Evolutionary conservation across 2,329 filamentous ascomycete species (phyloP).

Genomic region (Acarospora socialis): DNA sequence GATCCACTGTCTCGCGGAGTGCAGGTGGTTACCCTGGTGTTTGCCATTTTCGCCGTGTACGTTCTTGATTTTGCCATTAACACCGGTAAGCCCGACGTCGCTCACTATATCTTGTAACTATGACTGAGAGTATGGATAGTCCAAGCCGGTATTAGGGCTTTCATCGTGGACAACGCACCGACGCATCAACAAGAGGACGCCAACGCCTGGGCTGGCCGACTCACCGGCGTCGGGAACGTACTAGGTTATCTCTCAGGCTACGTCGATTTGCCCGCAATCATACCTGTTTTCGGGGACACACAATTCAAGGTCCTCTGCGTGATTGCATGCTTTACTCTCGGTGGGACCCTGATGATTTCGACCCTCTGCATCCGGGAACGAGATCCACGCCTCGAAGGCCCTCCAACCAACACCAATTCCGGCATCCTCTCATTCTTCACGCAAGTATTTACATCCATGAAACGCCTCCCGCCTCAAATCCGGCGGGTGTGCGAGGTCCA

Average conservation of each 20-base stretch:
- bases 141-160: slow-evolving; percentile 80
- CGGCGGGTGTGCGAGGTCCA: slow-evolving; percentile 68
- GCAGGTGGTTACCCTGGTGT: slow-evolving; percentile 53
- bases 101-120: slow-evolving; percentile 11
- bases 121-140: slow-evolving; percentile 38
- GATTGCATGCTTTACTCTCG: slow-evolving; percentile 63
- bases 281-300: slow-evolving; percentile 70
- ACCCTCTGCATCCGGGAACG: slow-evolving; percentile 58
- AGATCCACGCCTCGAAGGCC: slow-evolving; percentile 60
- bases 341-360: slow-evolving; percentile 55
- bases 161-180: slow-evolving; percentile 86
- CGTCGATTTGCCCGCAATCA: slow-evolving; percentile 55
- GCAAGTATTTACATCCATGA: slow-evolving; percentile 61
- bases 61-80: slow-evolving; percentile 91
- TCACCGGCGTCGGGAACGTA: slow-evolving; percentile 81
- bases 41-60: slow-evolving; percentile 78
- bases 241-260: slow-evolving; percentile 81
- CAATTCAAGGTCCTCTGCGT: slow-evolving; percentile 90
- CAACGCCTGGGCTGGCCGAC: slow-evolving; percentile 84
- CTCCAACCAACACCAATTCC: slow-evolving; percentile 41
- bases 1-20: slow-evolving; percentile 50
- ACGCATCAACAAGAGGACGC: slow-evolving; percentile 86
- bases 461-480: slow-evolving; percentile 67
- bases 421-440: slow-evolving; percentile 68
- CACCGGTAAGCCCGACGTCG: slow-evolving; percentile 52